Base-by-base conservation (phyloP, 805 yeast species). In the Lipomyces spencermartinsiae region DNA sequence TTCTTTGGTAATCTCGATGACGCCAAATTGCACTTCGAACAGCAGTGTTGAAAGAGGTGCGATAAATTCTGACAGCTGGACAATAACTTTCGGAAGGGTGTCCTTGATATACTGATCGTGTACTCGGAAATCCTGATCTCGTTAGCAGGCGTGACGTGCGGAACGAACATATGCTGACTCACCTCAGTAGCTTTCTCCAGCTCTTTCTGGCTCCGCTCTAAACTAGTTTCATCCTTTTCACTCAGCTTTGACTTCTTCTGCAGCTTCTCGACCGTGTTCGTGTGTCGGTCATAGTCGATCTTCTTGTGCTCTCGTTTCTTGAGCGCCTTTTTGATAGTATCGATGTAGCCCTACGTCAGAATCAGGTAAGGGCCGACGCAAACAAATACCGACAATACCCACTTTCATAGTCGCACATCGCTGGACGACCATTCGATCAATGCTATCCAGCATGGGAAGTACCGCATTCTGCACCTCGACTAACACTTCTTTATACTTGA, bases 271-370 rank as follows among this genome's bases (percentile, higher is more conserved):
- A 77, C 74, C 16, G 74, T 55, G 62, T 78, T 77, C 22, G 74
- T 67, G 58, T 65, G 71, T 9, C 81, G 74, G 68, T 79, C 81
- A 67, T 72, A 79, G 71, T 79, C 81, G 37, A 78, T 72, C 61
- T 79, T 79, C 71, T 79, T 79, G 72, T 78, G 80, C 35, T 75
- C 78, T 1, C 81, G 74, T 64, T 79, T 78, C 64, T 72, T 76
- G 43, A 78, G 73, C 3, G 78, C 74, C 67, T 77, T 76, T 57
- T 73, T 73, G 14, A 78, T 76, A 3, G 72, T 65, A 14, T 74
- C 77, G 57, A 78, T 69, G 65, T 71, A 71, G 19, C 73, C 74
- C 72, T 69, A 46, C 22, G 8, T 19, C 22, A 22, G 16, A 25
- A 16, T 31, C 9, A 33, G 54, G 9, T 66, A 2, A 57, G 57